phyloP scores from a whole-genome alignment of 176 grass and related monocot species.

The Ananas comosus region DNA sequence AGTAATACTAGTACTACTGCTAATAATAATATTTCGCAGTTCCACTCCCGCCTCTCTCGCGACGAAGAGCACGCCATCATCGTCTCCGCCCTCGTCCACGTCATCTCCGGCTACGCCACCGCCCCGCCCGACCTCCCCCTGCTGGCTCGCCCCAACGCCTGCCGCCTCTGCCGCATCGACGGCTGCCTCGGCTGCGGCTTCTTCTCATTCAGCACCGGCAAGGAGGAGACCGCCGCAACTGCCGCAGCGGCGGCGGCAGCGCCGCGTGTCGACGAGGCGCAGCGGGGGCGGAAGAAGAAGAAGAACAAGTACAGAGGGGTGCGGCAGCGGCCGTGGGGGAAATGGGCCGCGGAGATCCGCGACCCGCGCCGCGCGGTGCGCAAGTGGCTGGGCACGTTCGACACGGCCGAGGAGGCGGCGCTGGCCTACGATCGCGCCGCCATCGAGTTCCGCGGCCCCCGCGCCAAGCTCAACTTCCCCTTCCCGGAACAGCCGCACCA shows the following conservation, averaged over 20 bases:
- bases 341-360: constrained; percentile 95
- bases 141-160: neutral
- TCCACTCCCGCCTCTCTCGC: neutral
- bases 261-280: neutral
- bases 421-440: constrained; percentile 71
- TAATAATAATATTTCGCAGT: too few relatives aligned
- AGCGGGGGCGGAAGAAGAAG: constrained; percentile 35
- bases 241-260: neutral
- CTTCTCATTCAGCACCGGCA: neutral
- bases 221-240: neutral
- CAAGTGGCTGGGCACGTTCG: constrained; percentile 83
- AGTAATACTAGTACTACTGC: too few relatives aligned
- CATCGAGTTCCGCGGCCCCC: constrained; percentile 79
- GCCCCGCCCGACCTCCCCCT: neutral
- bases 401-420: constrained; percentile 73
- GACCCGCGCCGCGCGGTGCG: constrained; percentile 70
- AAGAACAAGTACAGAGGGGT: constrained; percentile 90
- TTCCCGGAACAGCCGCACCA: neutral
- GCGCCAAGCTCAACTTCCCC: constrained; percentile 62
- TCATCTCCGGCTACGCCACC: constrained; percentile 40
- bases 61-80: constrained; percentile 69
- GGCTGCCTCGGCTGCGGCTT: constrained; percentile 44
- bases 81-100: constrained; percentile 60
- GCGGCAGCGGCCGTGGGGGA: constrained; percentile 83
- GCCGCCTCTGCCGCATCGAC: neutral